These are phyloP conservation scores for Alloascoidea africana DNA, from an alignment of 805 yeast species.

Conservation along the genomic window DNA sequence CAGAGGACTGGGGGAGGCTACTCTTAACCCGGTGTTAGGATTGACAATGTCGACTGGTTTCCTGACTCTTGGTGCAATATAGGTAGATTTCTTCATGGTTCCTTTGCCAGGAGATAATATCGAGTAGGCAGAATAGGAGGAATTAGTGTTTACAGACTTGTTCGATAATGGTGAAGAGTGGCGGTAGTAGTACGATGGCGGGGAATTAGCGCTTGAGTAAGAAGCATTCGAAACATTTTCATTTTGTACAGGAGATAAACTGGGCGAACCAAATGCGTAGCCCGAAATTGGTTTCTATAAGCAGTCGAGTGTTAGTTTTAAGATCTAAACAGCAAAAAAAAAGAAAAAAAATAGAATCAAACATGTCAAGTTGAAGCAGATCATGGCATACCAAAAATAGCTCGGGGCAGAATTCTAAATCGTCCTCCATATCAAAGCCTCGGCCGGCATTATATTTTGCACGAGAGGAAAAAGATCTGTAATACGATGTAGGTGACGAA, in stretches of 20 bases:
- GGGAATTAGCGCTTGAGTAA: slow-evolving; percentile 3
- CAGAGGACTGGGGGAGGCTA: slow-evolving; percentile 21
- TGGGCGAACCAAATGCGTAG: slow-evolving; percentile 11
- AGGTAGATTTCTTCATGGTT: not conserved
- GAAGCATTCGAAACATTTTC: slow-evolving; percentile 4
- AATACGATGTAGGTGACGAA: too few species aligned
- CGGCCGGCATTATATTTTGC: slow-evolving; percentile 41
- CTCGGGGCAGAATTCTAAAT: slow-evolving; percentile 52
- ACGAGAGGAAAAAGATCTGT: not conserved
- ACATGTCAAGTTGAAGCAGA: too few species aligned
- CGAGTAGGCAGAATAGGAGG: not conserved
- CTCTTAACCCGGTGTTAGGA: slow-evolving; percentile 36
- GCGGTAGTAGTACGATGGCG: slow-evolving; percentile 2
- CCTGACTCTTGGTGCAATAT: slow-evolving; percentile 17
- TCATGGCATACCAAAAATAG: too few species aligned
- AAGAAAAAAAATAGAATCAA: too few species aligned
- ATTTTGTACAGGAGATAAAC: slow-evolving; percentile 10
- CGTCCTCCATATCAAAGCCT: slow-evolving; percentile 60
- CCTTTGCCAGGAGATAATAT: not conserved
- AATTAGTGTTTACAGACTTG: not conserved
- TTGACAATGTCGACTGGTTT: slow-evolving; percentile 37
- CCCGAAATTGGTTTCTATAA: not conserved
- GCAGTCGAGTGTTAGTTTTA: not conserved
- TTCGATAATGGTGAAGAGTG: not conserved
- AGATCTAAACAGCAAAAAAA: too few species aligned